Percentiles rank a stretch among this genome's conserved stretches.
phyloP scores from a whole-genome alignment of 306 rosid species.

The Astragalus glycyphyllos region DNA sequence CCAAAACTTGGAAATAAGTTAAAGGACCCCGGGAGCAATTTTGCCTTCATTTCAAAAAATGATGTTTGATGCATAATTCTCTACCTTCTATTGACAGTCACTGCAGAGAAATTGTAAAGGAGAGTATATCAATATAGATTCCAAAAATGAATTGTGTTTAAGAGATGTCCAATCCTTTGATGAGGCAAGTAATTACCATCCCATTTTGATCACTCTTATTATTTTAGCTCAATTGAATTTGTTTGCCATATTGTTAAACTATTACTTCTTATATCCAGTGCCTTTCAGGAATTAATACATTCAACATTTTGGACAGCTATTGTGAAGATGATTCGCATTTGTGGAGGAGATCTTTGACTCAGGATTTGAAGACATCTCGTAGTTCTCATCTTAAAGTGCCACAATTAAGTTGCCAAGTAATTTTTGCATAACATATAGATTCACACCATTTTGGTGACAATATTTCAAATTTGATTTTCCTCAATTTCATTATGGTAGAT shows the following conservation, averaged over 20 bases:
- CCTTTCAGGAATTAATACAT: slow-evolving; percentile 35
- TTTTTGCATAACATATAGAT: neutral
- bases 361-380: slow-evolving; percentile 1
- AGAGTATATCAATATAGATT: slow-evolving; percentile 43
- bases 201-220: neutral
- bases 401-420: slow-evolving; percentile 51
- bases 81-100: slow-evolving; percentile 45
- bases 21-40: too few species aligned
- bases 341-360: slow-evolving; percentile 46
- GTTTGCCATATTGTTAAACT: neutral
- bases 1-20: too few species aligned
- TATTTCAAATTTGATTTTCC: neutral
- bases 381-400: slow-evolving; percentile 36
- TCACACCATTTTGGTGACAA: neutral
- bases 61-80: neutral
- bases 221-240: neutral
- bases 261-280: slow-evolving; percentile 44
- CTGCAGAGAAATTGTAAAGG: slow-evolving; percentile 56
- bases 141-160: slow-evolving; percentile 47
- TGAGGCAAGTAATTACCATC: slow-evolving; percentile 38
- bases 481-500: slow-evolving; percentile 10
- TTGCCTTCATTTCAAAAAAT: too few species aligned
- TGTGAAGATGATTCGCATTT: slow-evolving; percentile 39
- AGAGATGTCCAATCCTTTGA: slow-evolving; percentile 39
- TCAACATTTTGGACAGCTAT: slow-evolving; percentile 44